Evolutionary conservation across 2,329 filamentous ascomycete genomes (phyloP).

Genomic region (Nannizziopsis barbatae): DNA sequence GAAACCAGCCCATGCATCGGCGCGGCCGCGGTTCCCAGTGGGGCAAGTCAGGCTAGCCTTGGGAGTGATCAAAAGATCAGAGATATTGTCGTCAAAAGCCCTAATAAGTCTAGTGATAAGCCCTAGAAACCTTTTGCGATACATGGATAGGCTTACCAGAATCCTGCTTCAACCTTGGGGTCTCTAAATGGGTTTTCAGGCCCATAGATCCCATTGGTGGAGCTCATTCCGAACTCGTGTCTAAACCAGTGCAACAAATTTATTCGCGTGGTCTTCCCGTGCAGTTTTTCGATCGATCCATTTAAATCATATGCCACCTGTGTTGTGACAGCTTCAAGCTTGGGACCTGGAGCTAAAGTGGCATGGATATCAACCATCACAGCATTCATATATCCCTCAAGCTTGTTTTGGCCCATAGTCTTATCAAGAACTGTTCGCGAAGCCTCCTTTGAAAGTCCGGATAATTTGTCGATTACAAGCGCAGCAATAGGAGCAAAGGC

Average conservation of each 20-base stretch:
- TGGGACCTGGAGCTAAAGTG: too few species aligned
- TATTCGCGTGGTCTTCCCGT: too few species aligned
- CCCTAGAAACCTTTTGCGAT: slow-evolving; percentile 7
- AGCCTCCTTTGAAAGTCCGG: too few species aligned
- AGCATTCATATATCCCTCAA: background rate
- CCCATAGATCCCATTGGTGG: slow-evolving; percentile 23
- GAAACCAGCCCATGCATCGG: too few species aligned
- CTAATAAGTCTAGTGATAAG: background rate
- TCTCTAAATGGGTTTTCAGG: slow-evolving; percentile 22
- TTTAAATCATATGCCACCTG: too few species aligned
- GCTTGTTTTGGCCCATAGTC: background rate
- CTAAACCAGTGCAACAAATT: slow-evolving; percentile 23
- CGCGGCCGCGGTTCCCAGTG: too few species aligned
- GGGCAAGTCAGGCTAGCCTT: too few species aligned
- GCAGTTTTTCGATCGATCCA: too few species aligned
- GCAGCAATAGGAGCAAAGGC: slow-evolving; percentile 2
- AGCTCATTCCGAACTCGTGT: slow-evolving; percentile 21
- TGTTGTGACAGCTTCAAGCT: background rate
- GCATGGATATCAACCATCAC: background rate
- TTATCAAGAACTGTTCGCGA: too few species aligned
- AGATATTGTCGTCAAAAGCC: background rate
- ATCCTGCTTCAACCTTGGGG: slow-evolving; percentile 16
- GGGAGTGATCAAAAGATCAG: background rate
- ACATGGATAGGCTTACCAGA: slow-evolving; percentile 16
- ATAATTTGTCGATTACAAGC: background rate